A percentile compares a stretch with the other conserved stretches of the same genome.
phyloP scores from a whole-genome alignment of 495 filamentous ascomycete species.

The Parachaetomium inaequale region DNA sequence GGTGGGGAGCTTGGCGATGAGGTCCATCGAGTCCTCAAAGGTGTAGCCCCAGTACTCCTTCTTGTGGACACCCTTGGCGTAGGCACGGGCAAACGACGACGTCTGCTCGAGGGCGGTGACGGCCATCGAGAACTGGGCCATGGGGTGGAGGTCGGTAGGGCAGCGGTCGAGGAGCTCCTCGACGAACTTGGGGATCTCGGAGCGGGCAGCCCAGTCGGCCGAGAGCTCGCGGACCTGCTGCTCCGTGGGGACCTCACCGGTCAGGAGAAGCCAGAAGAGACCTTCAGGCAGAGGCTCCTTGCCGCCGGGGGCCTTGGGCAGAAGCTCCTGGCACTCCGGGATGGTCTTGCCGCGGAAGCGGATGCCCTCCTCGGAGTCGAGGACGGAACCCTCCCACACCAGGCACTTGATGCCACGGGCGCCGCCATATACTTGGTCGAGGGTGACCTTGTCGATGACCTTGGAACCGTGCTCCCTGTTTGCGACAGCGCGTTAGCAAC shows the following conservation, averaged over 20 bases:
- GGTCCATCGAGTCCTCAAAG: conserved; percentile 99
- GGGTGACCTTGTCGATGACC: conserved; percentile 94
- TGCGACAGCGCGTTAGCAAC: conserved; percentile 20
- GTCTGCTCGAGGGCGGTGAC: conserved; percentile 98
- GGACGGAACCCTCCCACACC: conserved; percentile 98
- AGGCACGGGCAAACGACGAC: conserved; percentile 94
- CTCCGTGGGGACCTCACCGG: conserved; percentile 92
- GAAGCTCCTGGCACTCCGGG: conserved; percentile 94
- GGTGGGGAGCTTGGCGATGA: conserved; percentile 98
- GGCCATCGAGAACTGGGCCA: conserved; percentile 98
- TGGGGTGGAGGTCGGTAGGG: conserved; percentile 96
- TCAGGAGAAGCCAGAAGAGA: conserved; percentile 99
- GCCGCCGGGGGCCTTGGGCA: conserved; percentile 94
- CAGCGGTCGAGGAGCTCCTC: conserved; percentile 99
- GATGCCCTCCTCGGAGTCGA: conserved; percentile 98
- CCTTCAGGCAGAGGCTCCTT: conserved; percentile 96
- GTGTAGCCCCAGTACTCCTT: conserved; percentile 99
- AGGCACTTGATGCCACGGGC: conserved; percentile 97
- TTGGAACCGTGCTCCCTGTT: conserved; percentile 86
- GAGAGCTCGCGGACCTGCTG: conserved; percentile 97
- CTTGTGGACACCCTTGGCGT: conserved; percentile 98
- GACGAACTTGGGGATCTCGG: conserved; percentile 92
- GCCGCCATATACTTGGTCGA: conserved; percentile 99
- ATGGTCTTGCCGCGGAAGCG: conserved; percentile 98
- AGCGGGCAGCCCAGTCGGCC: conserved; percentile 96